These are phyloP conservation scores for Melastoma candidum DNA, from an alignment of 441 rosid genomes.

Conservation along the genomic window DNA sequence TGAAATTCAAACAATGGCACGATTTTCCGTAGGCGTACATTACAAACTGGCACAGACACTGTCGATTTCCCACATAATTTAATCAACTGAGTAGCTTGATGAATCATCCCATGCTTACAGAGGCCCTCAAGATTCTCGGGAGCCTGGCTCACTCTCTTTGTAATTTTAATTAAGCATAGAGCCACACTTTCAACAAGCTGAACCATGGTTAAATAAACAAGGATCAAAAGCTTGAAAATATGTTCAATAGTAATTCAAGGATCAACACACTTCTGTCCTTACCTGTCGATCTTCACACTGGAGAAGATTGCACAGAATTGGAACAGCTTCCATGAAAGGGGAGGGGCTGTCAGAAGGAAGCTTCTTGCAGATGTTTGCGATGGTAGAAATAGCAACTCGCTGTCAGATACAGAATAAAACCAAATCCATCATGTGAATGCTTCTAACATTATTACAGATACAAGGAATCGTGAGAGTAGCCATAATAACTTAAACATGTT, in stretches of 20 bases:
- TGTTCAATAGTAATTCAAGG: slow-evolving; percentile 1
- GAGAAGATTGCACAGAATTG: slow-evolving; percentile 78
- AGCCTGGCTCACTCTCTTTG: slow-evolving; percentile 58
- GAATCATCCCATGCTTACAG: slow-evolving; percentile 71
- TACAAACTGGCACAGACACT: slow-evolving; percentile 65
- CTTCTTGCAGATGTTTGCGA: slow-evolving; percentile 83
- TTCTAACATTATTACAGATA: too few species aligned
- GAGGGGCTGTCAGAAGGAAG: slow-evolving; percentile 61
- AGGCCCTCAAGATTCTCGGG: slow-evolving; percentile 71
- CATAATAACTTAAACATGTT: too few species aligned
- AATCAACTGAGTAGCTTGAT: slow-evolving; percentile 57
- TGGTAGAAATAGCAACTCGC: slow-evolving; percentile 94
- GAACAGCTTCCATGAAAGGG: slow-evolving; percentile 74
- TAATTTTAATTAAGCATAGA: slow-evolving; percentile 73
- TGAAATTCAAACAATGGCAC: not conserved
- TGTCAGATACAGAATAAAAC: slow-evolving; percentile 16
- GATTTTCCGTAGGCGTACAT: slow-evolving; percentile 35
- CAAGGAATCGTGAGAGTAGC: too few species aligned
- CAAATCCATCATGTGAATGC: too few species aligned
- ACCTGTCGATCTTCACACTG: slow-evolving; percentile 93
- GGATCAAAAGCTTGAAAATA: slow-evolving; percentile 1
- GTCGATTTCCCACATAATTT: slow-evolving; percentile 68
- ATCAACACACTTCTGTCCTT: slow-evolving; percentile 13
- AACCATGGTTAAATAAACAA: slow-evolving; percentile 14
- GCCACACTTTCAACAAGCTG: slow-evolving; percentile 95